Conservation (phyloP, 179 eudicot genomes). For the Carnegiea gigantea region DNA sequence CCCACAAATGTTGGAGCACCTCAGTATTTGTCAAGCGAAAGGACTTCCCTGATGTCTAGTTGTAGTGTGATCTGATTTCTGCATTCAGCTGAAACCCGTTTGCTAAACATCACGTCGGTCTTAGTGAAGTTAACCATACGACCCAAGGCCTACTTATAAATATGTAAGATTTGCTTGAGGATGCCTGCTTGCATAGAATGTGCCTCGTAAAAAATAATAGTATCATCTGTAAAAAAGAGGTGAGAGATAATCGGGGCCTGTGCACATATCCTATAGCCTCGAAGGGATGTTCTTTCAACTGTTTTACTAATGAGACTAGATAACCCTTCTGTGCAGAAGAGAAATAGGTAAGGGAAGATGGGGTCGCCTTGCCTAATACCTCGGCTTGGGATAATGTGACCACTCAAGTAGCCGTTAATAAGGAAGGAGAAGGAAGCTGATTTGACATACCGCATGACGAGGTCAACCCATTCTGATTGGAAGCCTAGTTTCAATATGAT, state of each 20-base stretch:
- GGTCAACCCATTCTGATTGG: too few species aligned
- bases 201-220: background rate
- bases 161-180: background rate
- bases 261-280: background rate
- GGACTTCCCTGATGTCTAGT: background rate
- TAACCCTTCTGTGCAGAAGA: background rate
- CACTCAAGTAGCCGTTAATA: background rate
- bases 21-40: background rate
- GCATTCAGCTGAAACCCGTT: background rate
- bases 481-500: too few species aligned
- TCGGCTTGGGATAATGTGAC: background rate
- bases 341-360: background rate
- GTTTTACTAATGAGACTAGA: background rate
- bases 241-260: background rate
- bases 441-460: background rate
- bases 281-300: background rate
- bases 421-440: background rate
- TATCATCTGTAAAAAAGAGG: background rate
- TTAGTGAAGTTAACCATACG: background rate
- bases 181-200: background rate
- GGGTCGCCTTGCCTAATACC: background rate
- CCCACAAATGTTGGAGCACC: background rate
- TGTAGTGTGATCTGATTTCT: background rate
- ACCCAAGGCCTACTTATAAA: background rate
- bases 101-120: background rate